Conservation (phyloP, 768 basidiomycete species). For the Vararia minispora region DNA sequence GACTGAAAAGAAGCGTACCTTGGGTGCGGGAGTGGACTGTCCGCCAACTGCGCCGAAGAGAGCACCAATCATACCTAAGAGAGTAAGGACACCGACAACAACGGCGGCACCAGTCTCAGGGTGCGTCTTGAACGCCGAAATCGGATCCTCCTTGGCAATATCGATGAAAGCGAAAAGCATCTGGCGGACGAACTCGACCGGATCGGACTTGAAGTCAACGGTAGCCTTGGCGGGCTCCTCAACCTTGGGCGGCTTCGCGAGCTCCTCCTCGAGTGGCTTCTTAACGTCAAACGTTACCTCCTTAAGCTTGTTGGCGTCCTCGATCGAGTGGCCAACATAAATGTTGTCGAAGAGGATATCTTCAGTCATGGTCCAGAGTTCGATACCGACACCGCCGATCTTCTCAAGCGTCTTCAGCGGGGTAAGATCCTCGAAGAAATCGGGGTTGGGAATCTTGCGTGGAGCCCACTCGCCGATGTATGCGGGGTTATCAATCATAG, state of each 20-base stretch:
- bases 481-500: constrained; percentile 91
- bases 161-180: constrained; percentile 77
- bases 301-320: constrained; percentile 77
- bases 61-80: constrained; percentile 78
- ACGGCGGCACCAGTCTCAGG: constrained; percentile 82
- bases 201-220: constrained; percentile 56
- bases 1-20: constrained; percentile 29
- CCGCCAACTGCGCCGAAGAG: constrained; percentile 72
- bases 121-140: constrained; percentile 75
- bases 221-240: constrained; percentile 33
- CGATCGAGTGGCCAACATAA: constrained; percentile 83
- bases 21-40: constrained; percentile 60
- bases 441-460: constrained; percentile 82
- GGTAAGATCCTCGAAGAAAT: constrained; percentile 77
- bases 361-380: constrained; percentile 99
- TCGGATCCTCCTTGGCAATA: constrained; percentile 60
- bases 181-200: constrained; percentile 68
- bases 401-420: constrained; percentile 77
- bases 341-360: constrained; percentile 91
- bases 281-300: constrained; percentile 87
- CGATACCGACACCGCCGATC: constrained; percentile 94
- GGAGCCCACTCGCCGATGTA: constrained; percentile 97
- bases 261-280: constrained; percentile 66
- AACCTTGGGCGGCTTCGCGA: constrained; percentile 35
- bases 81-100: constrained; percentile 58